Conservation (phyloP, 2,329 filamentous ascomycete species). For the Epichloe amarillans region DNA sequence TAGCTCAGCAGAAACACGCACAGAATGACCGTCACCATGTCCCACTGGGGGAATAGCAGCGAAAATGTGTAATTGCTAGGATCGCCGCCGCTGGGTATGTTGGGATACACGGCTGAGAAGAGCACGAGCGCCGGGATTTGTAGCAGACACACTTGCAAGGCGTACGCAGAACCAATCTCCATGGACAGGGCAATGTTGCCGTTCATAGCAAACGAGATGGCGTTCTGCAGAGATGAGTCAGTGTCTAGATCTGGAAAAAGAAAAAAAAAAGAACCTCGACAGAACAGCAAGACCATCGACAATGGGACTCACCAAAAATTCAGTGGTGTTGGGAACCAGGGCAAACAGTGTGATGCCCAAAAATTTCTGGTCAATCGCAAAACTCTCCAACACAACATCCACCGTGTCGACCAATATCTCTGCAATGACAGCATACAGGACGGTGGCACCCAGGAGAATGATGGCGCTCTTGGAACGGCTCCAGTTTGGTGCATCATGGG, state of each 20-base stretch:
- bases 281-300: neutral
- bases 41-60: constrained; percentile 96
- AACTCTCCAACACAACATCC: constrained; percentile 83
- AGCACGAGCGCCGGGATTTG: constrained; percentile 89
- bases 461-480: constrained; percentile 80
- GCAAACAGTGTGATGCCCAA: constrained; percentile 93
- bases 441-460: constrained; percentile 75
- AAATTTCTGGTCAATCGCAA: constrained; percentile 93
- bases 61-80: constrained; percentile 55
- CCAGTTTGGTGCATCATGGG: constrained; percentile 98
- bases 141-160: constrained; percentile 85
- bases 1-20: constrained; percentile 95
- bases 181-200: constrained; percentile 97
- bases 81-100: constrained; percentile 23
- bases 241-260: neutral
- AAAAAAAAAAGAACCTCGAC: neutral
- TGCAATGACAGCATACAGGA: constrained; percentile 92
- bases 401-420: constrained; percentile 96
- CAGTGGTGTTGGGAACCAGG: constrained; percentile 92
- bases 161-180: constrained; percentile 97
- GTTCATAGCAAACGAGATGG: constrained; percentile 99
- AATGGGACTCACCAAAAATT: constrained; percentile 65
- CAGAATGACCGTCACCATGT: constrained; percentile 93
- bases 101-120: constrained; percentile 67
- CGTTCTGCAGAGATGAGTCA: constrained; percentile 49